Evolutionary conservation across 164 flowering plant species (phyloP).

Genomic region (Euptelea pleiosperma): DNA sequence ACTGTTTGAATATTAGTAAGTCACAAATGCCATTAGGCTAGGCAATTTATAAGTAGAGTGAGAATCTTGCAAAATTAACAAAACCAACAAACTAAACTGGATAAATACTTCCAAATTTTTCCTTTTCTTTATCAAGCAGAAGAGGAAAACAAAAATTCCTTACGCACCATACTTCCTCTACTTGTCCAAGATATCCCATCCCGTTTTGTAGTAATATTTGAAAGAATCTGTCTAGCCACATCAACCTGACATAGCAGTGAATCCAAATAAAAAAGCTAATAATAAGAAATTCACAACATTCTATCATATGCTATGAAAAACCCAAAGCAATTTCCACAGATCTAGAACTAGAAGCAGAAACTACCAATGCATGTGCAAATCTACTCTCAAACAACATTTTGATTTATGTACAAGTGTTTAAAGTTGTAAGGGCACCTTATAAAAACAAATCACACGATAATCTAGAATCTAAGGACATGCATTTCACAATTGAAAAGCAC

Average conservation of each 20-base stretch:
- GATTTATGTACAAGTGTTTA: too few species aligned
- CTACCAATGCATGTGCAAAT: not conserved
- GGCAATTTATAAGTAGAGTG: not conserved
- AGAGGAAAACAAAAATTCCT: not conserved
- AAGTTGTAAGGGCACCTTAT: too few species aligned
- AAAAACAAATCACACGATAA: too few species aligned
- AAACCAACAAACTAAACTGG: not conserved
- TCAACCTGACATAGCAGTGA: slow-evolving; percentile 44
- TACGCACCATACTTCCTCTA: slow-evolving; percentile 61
- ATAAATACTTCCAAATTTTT: not conserved
- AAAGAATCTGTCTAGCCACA: slow-evolving; percentile 42
- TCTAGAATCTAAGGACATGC: too few species aligned
- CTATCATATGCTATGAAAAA: not conserved
- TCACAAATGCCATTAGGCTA: not conserved
- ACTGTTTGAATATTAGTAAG: not conserved
- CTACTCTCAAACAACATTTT: too few species aligned
- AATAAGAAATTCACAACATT: not conserved
- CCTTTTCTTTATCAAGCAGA: not conserved
- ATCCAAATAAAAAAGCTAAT: not conserved
- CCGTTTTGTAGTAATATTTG: slow-evolving; percentile 37
- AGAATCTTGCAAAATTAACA: not conserved
- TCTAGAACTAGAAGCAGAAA: not conserved
- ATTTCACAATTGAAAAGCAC: too few species aligned
- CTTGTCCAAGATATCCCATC: slow-evolving; percentile 58
- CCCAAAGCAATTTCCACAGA: not conserved